These are phyloP conservation scores for Sclerotinia trifoliorum DNA, from an alignment of 2,329 filamentous ascomycete species.

Conservation along the genomic window DNA sequence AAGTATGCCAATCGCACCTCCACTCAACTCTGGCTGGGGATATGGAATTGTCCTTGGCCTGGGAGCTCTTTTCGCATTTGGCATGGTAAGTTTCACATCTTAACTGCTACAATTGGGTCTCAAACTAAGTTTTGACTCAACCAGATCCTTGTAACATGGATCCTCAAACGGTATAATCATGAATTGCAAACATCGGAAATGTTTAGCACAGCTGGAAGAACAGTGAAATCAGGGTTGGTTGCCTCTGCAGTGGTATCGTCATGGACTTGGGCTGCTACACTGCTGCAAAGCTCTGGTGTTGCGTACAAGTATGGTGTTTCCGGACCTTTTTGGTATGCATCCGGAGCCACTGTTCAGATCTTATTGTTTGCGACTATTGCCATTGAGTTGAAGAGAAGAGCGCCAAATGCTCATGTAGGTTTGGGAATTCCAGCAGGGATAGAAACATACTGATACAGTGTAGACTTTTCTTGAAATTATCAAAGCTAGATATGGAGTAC, in stretches of 20 bases:
- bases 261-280: slow-evolving; percentile 89
- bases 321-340: slow-evolving; percentile 65
- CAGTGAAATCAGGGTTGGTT: slow-evolving; percentile 85
- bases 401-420: slow-evolving; percentile 73
- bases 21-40: slow-evolving; percentile 49
- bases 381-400: slow-evolving; percentile 83
- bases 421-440: not conserved
- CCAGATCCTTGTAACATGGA: slow-evolving; percentile 40
- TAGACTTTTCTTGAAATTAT: slow-evolving; percentile 77
- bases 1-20: slow-evolving; percentile 39
- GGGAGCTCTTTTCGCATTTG: slow-evolving; percentile 60
- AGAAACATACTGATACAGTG: slow-evolving; percentile 12
- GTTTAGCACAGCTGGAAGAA: slow-evolving; percentile 85
- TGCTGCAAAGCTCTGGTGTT: slow-evolving; percentile 76
- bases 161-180: slow-evolving; percentile 56
- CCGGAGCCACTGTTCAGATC: slow-evolving; percentile 80
- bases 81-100: slow-evolving; percentile 51
- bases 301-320: slow-evolving; percentile 75
- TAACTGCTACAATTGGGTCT: not conserved
- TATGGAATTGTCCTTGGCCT: slow-evolving; percentile 62
- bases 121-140: not conserved
- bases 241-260: slow-evolving; percentile 87
- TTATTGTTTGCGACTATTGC: slow-evolving; percentile 86
- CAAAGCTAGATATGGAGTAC: slow-evolving; percentile 71
- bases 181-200: slow-evolving; percentile 89